Base-by-base conservation (phyloP, 1,139 yeast species). In the Yamadazyma oceani region DNA sequence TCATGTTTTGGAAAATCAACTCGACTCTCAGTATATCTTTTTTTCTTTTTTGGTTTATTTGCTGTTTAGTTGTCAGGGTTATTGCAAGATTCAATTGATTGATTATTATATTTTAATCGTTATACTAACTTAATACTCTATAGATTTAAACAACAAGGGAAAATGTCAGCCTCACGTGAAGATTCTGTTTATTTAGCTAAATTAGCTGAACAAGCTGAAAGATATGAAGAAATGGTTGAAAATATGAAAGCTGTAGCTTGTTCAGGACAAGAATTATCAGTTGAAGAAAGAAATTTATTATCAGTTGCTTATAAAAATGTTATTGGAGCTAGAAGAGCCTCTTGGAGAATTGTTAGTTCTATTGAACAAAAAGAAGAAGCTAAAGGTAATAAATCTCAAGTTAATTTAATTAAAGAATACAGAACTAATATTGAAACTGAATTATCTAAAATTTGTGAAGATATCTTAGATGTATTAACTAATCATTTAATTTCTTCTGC, bases 211-310 rank as follows among this genome's bases (percentile, higher is more conserved):
- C 97, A 92, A 77, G 97, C 98, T 59, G 98, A 92, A 76, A 95
- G 98, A 72, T 92, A 92, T 67, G 98, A 92, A 74, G 98, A 94
- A 74, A 90, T 89, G 97, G 97, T 92, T 56, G 96, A 89, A 68
- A 87, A 87, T 73, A 92, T 92, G 97, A 90, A 90, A 70, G 86
- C 88, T 44, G 97, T 92, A 61, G 97, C 97, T 53, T 85, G 96
- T 32, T 80, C 95, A 35, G 97, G 96, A 49, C 90, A 88, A 69
- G 97, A 90, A 68, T 77, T 92, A 57, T 85, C 95, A 28, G 96
- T 92, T 51, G 98, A 92, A 72, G 98, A 92, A 75, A 90, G 98
- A 72, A 92, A 92, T 70, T 79, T 92, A 57, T 79, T 92, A 58
- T 88, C 97, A 26, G 97, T 92, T 53, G 98, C 98, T 49, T 92